A percentile compares a stretch with the other conserved stretches of the same genome.
Conservation (phyloP, 78 protist genomes). For the Dictyostelium firmibasis region DNA sequence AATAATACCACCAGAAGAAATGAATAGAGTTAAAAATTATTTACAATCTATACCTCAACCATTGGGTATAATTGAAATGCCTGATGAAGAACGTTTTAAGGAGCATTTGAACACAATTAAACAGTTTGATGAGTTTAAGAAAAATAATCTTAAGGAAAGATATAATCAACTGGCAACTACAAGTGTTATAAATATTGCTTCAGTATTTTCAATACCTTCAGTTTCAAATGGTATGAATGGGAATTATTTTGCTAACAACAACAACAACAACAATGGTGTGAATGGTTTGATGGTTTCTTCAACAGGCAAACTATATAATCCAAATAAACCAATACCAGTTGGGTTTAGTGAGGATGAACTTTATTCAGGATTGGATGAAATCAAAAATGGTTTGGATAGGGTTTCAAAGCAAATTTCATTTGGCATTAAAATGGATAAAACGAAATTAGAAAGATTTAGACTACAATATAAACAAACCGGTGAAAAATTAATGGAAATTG, state of each 20-base stretch:
- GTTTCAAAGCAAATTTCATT: background rate
- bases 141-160: background rate
- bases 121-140: conserved; percentile 4
- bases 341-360: background rate
- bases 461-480: background rate
- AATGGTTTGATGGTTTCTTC: background rate
- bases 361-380: background rate
- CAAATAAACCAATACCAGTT: background rate
- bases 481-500: background rate
- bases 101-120: background rate
- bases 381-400: background rate
- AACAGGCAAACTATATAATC: background rate
- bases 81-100: conserved; percentile 12
- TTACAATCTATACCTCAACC: background rate
- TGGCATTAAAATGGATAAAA: background rate
- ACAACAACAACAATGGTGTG: background rate
- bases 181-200: background rate
- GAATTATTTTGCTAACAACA: background rate
- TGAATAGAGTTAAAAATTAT: background rate
- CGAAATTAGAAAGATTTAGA: background rate
- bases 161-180: background rate
- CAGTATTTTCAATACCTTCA: background rate
- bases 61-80: background rate
- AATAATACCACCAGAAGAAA: background rate
- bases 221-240: background rate